These are phyloP conservation scores for Fraxinus excelsior DNA, from an alignment of 257 asterid genomes.

Conservation along the genomic window DNA sequence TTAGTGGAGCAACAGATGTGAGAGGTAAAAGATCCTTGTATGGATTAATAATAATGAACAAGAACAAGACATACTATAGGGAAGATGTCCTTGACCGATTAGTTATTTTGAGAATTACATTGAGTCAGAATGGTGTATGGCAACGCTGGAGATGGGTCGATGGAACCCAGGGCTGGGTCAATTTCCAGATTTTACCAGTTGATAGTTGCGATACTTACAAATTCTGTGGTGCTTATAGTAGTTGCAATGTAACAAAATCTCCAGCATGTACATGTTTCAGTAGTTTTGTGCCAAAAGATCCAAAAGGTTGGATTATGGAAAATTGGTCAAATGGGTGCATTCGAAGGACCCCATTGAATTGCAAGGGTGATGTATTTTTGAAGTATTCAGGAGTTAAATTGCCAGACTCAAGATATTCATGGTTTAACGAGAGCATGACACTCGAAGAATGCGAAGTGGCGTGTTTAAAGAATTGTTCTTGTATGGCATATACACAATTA, in stretches of 20 bases:
- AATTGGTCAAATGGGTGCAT: conserved; percentile 37
- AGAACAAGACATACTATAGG: conserved; percentile 16
- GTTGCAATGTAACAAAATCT: conserved; percentile 28
- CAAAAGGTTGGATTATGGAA: conserved; percentile 1
- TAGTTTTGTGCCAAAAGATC: conserved; percentile 32
- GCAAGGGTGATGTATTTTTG: conserved; percentile 32
- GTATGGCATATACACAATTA: conserved; percentile 43
- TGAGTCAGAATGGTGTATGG: conserved; percentile 24
- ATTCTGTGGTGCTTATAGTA: conserved; percentile 43
- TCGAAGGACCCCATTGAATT: conserved; percentile 28
- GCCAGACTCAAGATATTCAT: conserved; percentile 33
- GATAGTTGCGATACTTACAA: conserved; percentile 42
- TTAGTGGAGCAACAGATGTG: conserved; percentile 35
- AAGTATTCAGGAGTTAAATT: conserved; percentile 31
- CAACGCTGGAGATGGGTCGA: conserved; percentile 35
- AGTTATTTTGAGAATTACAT: background rate
- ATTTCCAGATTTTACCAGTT: conserved; percentile 18
- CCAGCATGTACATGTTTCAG: conserved; percentile 42
- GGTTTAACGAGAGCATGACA: conserved; percentile 28
- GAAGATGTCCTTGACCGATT: conserved; percentile 11
- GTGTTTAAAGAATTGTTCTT: conserved; percentile 45
- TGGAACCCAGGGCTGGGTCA: conserved; percentile 29
- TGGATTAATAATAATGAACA: conserved; percentile 24
- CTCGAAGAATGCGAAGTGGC: conserved; percentile 36
- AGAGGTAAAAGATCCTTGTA: conserved; percentile 3